Evolutionary conservation across 768 basidiomycete species (phyloP).

Genomic region (Candolleomyces aberdarensis): DNA sequence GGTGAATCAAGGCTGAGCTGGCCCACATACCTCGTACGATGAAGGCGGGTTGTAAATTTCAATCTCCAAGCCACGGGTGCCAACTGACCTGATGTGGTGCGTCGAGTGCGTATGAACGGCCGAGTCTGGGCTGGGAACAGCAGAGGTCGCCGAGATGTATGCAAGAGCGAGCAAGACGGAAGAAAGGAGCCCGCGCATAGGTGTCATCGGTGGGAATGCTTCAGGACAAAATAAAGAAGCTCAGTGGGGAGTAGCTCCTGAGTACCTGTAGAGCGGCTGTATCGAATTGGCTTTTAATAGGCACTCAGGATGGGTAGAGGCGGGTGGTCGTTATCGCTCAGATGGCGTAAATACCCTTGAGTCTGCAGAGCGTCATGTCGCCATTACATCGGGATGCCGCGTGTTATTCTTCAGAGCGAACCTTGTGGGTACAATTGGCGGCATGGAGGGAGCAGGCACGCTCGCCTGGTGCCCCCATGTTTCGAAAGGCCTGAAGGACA

Average conservation of each 20-base stretch:
- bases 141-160: conserved; percentile 23
- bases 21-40: conserved; percentile 26
- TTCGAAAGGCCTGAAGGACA: too few species aligned
- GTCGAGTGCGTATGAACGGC: conserved; percentile 12
- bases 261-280: not conserved
- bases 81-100: conserved; percentile 26
- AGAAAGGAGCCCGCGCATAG: conserved; percentile 15
- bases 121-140: not conserved
- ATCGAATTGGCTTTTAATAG: too few species aligned
- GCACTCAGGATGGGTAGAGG: too few species aligned
- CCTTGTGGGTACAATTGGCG: too few species aligned
- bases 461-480: too few species aligned
- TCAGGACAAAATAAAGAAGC: not conserved
- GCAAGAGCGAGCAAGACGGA: conserved; percentile 24
- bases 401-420: too few species aligned
- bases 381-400: too few species aligned
- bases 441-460: too few species aligned
- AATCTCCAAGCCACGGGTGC: conserved; percentile 24
- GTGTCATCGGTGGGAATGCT: not conserved
- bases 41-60: conserved; percentile 35
- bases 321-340: too few species aligned
- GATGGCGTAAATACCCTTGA: too few species aligned
- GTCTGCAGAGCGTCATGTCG: too few species aligned
- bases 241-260: not conserved
- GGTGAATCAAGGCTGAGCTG: not conserved